Evolutionary conservation across 768 basidiomycete genomes (phyloP).

Genomic region (Termitomyces heimii): DNA sequence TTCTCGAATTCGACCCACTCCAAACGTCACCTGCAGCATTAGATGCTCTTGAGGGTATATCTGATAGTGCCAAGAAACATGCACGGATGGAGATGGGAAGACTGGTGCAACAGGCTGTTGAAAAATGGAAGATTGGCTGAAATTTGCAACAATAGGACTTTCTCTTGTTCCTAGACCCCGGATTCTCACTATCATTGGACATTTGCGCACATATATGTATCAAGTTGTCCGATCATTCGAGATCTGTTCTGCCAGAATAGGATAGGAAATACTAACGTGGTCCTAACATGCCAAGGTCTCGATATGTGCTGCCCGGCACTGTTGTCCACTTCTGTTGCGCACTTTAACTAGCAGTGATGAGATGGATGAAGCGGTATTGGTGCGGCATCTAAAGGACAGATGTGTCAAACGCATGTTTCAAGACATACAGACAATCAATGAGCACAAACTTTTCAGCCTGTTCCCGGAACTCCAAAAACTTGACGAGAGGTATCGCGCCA

Average conservation of each 20-base stretch:
- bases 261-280: neutral
- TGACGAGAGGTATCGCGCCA: conserved; percentile 59
- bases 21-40: conserved; percentile 65
- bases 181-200: conserved; percentile 2
- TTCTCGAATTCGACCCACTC: conserved; percentile 84
- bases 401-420: neutral
- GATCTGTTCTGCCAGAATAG: neutral
- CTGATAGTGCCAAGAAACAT: conserved; percentile 78
- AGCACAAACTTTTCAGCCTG: conserved; percentile 34
- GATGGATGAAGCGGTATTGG: conserved; percentile 19
- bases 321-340: conserved; percentile 52
- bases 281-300: conserved; percentile 21
- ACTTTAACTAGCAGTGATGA: conserved; percentile 49
- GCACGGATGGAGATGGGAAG: conserved; percentile 72
- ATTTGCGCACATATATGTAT: conserved; percentile 1
- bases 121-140: conserved; percentile 65
- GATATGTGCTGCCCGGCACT: conserved; percentile 46
- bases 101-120: conserved; percentile 65
- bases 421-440: neutral
- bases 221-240: neutral
- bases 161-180: neutral
- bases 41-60: conserved; percentile 73
- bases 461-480: conserved; percentile 44
- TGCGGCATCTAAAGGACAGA: conserved; percentile 18
- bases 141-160: neutral